A percentile compares a stretch with the other conserved stretches of the same genome.
phyloP scores from a whole-genome alignment of 1,139 yeast genomes.

The Magnusiomyces ingens region DNA sequence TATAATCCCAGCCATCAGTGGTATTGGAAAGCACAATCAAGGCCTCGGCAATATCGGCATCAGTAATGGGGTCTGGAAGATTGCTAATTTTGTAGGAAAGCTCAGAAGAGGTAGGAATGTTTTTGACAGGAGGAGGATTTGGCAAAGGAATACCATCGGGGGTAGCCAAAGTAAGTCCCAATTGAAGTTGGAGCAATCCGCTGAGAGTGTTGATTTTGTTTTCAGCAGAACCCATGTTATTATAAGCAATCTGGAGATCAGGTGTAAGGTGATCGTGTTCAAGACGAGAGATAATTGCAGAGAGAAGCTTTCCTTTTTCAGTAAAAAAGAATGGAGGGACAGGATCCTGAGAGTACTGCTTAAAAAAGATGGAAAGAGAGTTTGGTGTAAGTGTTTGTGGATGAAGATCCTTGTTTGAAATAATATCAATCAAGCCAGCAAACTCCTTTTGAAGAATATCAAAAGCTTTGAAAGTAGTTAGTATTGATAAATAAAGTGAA shows the following conservation, averaged over 20 bases:
- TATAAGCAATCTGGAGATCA: constrained; percentile 8
- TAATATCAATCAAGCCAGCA: neutral
- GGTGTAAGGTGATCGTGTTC: constrained; percentile 7
- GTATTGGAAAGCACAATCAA: constrained; percentile 12
- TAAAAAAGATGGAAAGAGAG: neutral
- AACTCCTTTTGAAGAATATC: neutral
- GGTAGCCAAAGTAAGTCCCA: neutral
- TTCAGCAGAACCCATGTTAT: neutral
- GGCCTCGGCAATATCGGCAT: constrained; percentile 14
- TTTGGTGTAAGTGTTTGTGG: neutral
- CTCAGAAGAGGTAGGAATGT: constrained; percentile 3
- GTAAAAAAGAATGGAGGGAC: neutral
- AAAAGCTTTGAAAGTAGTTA: constrained; percentile 1
- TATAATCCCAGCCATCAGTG: constrained; percentile 11
- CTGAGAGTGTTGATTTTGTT: constrained; percentile 11
- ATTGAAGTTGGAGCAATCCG: constrained; percentile 7
- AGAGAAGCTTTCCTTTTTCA: constrained; percentile 4
- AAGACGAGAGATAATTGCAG: constrained; percentile 8
- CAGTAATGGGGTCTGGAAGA: constrained; percentile 7
- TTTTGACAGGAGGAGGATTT: neutral
- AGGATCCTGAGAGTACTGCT: neutral
- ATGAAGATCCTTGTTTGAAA: neutral
- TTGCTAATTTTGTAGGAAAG: constrained; percentile 5
- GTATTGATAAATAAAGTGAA: neutral
- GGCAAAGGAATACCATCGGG: neutral